These are phyloP conservation scores for Lithohypha guttulata DNA, from an alignment of 2,329 filamentous ascomycete species.

Conservation along the genomic window DNA sequence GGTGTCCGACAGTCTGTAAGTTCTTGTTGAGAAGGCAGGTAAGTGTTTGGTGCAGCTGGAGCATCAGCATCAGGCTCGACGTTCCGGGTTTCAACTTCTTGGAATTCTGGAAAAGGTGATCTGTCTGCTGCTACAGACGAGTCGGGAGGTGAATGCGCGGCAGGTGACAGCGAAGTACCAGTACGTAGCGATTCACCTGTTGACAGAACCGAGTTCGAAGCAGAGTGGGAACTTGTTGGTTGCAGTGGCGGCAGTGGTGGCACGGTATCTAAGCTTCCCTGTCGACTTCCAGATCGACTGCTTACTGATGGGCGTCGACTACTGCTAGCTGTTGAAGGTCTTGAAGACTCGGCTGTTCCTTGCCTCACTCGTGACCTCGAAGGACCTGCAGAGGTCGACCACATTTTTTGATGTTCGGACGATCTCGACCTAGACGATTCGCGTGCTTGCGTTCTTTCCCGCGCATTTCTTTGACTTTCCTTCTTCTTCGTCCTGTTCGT, in stretches of 20 bases:
- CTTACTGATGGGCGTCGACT: conserved; percentile 4
- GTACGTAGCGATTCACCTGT: too few relatives aligned
- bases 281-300: conserved; percentile 4
- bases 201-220: neutral
- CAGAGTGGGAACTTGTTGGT: neutral
- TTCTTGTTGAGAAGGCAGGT: neutral
- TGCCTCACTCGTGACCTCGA: conserved; percentile 1
- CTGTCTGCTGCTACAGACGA: neutral
- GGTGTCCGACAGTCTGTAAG: conserved; percentile 10
- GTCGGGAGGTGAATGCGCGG: too few relatives aligned
- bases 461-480: neutral
- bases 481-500: conserved; percentile 25
- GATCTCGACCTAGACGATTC: neutral
- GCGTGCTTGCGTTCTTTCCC: neutral
- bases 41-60: neutral
- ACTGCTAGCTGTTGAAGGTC: conserved; percentile 2
- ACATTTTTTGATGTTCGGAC: conserved; percentile 9
- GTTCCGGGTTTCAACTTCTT: too few relatives aligned
- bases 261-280: conserved; percentile 4
- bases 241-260: conserved; percentile 2
- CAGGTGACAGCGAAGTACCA: too few relatives aligned
- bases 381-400: conserved; percentile 17
- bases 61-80: neutral
- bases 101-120: neutral
- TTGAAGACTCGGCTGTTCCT: conserved; percentile 6